phyloP scores from a whole-genome alignment of 176 grass and related monocot species.

The Dendrocalamus sinicus region DNA sequence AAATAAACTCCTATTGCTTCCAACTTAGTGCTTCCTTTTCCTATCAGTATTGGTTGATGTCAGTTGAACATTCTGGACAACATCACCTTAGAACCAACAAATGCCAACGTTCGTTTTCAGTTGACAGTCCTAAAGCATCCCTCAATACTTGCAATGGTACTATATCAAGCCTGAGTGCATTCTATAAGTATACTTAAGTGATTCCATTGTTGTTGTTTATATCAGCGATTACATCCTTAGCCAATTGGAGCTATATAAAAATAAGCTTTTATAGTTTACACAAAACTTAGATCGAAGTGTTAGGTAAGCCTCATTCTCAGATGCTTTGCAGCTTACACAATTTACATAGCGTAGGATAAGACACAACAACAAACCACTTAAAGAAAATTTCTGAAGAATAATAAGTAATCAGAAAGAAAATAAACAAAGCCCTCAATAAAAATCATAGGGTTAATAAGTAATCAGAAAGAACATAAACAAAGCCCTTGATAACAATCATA shows the following conservation, averaged over 20 bases:
- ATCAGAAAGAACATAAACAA: not conserved
- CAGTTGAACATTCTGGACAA: not conserved
- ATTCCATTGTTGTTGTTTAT: not conserved
- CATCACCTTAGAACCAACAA: not conserved
- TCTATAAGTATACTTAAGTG: not conserved
- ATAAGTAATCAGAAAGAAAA: not conserved
- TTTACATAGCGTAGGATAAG: not conserved
- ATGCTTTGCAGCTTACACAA: not conserved
- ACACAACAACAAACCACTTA: not conserved
- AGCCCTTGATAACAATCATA: not conserved
- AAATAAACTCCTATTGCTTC: not conserved
- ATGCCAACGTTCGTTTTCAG: not conserved
- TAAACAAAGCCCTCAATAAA: not conserved
- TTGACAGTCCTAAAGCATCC: not conserved
- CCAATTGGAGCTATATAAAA: not conserved
- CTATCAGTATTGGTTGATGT: not conserved
- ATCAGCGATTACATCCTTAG: not conserved
- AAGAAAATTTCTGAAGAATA: not conserved
- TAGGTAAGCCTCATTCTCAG: not conserved
- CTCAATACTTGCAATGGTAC: not conserved
- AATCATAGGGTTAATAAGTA: not conserved
- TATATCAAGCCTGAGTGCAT: not conserved
- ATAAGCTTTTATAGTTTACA: not conserved
- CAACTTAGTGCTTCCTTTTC: not conserved
- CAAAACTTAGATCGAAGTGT: not conserved